A percentile compares a stretch with the other conserved stretches of the same genome.
Conservation (phyloP, 345 rosid species). For the Citrus trifoliata region DNA sequence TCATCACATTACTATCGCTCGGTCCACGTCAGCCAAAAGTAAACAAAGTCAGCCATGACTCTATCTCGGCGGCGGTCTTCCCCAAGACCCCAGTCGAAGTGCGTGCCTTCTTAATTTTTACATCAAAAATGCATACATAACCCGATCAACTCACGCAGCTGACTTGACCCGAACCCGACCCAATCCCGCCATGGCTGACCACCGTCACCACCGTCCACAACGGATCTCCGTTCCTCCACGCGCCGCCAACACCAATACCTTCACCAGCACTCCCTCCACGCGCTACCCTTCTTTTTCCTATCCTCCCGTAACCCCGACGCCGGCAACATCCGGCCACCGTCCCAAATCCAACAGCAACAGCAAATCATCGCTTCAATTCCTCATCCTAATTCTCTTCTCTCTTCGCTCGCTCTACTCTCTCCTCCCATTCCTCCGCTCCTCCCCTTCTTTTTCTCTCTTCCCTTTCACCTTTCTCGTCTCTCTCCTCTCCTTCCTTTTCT, state of each 20-base stretch:
- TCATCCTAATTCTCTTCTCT: constrained; percentile 48
- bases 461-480: constrained; percentile 46
- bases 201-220: constrained; percentile 62
- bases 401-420: constrained; percentile 57
- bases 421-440: constrained; percentile 57
- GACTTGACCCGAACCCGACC: background rate
- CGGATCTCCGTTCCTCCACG: constrained; percentile 66
- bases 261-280: constrained; percentile 7
- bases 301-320: constrained; percentile 50
- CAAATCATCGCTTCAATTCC: constrained; percentile 43
- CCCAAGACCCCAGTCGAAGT: background rate
- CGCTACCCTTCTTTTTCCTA: constrained; percentile 40
- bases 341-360: constrained; percentile 23
- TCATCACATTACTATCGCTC: background rate
- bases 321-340: constrained; percentile 59
- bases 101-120: background rate
- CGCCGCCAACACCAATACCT: constrained; percentile 8
- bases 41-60: background rate
- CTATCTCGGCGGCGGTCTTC: background rate
- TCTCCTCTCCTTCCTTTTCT: constrained; percentile 37
- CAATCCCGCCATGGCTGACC: constrained; percentile 49
- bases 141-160: background rate
- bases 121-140: background rate
- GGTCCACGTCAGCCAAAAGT: background rate
- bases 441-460: constrained; percentile 49